Evolutionary conservation across 2,329 filamentous ascomycete genomes (phyloP), one percentile per base, ranked within the genome.

Genomic region (Arthroderma sp.): DNA sequence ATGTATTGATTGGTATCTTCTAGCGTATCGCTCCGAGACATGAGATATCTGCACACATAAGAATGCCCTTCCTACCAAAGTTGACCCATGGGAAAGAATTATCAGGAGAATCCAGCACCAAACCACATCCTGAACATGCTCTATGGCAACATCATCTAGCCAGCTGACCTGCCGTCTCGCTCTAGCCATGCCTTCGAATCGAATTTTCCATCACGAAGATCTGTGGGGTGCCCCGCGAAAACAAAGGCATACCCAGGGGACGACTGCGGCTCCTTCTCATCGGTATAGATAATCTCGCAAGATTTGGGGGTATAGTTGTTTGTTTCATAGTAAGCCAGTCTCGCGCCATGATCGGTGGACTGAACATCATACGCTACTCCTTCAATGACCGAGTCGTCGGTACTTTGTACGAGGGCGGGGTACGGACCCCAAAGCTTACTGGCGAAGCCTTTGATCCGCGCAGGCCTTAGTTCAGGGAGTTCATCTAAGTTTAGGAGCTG

Each of bases 351-450:
- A 27, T 46, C 31, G 29, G 43, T 33, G 8, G 40, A 32, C n/a
- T 29, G 27, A 27, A 59, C 52, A 48, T 52, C 40, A 46, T 54
- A 60, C 7, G 51, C 53, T 29, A 47, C 45, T 3, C 56, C 57
- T 22, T 54, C 32, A 36, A 59, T 52, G 8, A 47, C 38, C 11
- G 42, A 43, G 4, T 42, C 47, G 15, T 50, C 47, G 4, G 43
- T 32, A n/a, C 38, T 46, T 47, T 54, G 50, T 1, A 55, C 11
- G 0, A 59, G 45, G 33, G 56, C 56, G 6, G 55, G 54, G 45
- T 59, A 60, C 38, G 55, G 53, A 1, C 57, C 58, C 55, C 57
- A 58, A 28, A 59, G 36, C 46, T 55, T 57, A 48, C 51, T 54
- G 43, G 50, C 33, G 38, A 55, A 59, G 5, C 57, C 57, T 10